phyloP scores from a whole-genome alignment of 1,284 basidiomycete genomes.

The Ustilago nuda region DNA sequence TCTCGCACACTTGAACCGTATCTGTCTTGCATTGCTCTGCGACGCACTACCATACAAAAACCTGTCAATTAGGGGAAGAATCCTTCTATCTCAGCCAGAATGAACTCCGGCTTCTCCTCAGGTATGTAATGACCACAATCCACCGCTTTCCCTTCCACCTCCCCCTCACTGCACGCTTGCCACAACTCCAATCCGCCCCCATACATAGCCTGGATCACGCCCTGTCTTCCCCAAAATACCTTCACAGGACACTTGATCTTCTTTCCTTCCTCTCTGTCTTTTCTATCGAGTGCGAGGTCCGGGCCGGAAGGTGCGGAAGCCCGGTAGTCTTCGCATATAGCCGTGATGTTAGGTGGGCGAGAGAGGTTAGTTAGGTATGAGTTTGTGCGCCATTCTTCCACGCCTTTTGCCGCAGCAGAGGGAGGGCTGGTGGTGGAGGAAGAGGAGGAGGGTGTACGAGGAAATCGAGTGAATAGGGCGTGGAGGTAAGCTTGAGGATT shows the following conservation, averaged over 20 bases:
- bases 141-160: conserved; percentile 57
- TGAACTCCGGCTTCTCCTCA: conserved; percentile 65
- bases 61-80: conserved; percentile 23
- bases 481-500: conserved; percentile 67
- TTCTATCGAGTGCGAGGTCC: conserved; percentile 68
- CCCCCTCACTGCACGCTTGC: conserved; percentile 54
- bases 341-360: conserved; percentile 9
- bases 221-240: conserved; percentile 69
- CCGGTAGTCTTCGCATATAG: conserved; percentile 70
- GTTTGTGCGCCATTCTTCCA: conserved; percentile 17
- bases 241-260: conserved; percentile 60
- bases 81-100: conserved; percentile 33
- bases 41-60: not conserved
- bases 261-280: conserved; percentile 54
- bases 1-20: not conserved
- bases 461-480: conserved; percentile 43
- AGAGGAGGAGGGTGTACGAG: conserved; percentile 9
- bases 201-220: conserved; percentile 66
- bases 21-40: not conserved
- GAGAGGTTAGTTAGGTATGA: conserved; percentile 26
- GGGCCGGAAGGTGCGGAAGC: conserved; percentile 66
- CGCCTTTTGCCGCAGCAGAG: not conserved
- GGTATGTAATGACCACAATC: conserved; percentile 70
- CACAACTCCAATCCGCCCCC: conserved; percentile 64
- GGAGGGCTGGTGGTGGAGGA: not conserved